Conservation (phyloP, 208 protist species). For the Leishmania turanica region DNA sequence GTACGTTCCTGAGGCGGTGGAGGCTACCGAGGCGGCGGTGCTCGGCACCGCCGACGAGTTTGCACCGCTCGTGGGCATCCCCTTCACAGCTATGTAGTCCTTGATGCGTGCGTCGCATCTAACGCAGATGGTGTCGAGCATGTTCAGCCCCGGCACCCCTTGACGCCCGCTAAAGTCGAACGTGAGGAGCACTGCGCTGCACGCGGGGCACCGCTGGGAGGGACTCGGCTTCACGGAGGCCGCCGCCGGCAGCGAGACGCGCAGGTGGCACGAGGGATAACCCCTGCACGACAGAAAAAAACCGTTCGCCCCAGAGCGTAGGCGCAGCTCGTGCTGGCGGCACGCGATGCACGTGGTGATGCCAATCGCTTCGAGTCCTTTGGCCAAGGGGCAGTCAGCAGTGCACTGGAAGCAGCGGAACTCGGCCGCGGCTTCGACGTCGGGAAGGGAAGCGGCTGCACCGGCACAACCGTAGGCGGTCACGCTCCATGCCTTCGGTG, state of each 20-base stretch:
- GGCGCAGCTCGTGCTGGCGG: constrained; percentile 63
- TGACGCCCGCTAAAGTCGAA: constrained; percentile 81
- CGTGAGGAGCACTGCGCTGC: constrained; percentile 60
- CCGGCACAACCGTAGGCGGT: neutral
- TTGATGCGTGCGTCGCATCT: constrained; percentile 79
- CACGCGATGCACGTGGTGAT: constrained; percentile 75
- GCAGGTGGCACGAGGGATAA: constrained; percentile 67
- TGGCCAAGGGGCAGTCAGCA: constrained; percentile 76
- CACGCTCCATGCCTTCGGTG: constrained; percentile 29
- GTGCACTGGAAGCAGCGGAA: constrained; percentile 90
- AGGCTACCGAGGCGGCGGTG: neutral
- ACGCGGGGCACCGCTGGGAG: constrained; percentile 55
- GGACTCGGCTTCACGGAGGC: constrained; percentile 43
- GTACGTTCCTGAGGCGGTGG: constrained; percentile 31
- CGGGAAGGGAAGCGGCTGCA: constrained; percentile 9
- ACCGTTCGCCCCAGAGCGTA: constrained; percentile 43
- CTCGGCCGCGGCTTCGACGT: constrained; percentile 50
- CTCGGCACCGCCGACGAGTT: constrained; percentile 5
- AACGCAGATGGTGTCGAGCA: constrained; percentile 71
- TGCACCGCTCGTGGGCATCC: constrained; percentile 7
- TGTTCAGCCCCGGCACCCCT: constrained; percentile 66
- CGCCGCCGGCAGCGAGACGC: constrained; percentile 69
- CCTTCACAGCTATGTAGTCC: constrained; percentile 78
- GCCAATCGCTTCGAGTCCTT: constrained; percentile 54
- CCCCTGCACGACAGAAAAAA: constrained; percentile 68